Base-by-base conservation (phyloP, 495 filamentous ascomycete genomes). In the Xylaria nigripes region DNA sequence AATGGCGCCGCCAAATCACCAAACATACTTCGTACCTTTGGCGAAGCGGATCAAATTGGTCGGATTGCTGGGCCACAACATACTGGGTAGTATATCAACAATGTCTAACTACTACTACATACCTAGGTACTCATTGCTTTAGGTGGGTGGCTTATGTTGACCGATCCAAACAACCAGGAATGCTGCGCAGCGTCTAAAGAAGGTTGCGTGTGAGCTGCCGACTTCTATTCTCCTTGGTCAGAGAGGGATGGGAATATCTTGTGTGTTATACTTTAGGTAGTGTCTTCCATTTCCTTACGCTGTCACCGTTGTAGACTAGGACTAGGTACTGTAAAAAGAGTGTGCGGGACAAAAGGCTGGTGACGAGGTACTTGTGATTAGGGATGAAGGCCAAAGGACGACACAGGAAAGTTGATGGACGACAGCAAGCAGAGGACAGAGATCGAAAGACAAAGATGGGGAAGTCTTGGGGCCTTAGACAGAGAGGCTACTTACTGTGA, bases 1-100 rank as follows among this genome's bases (percentile, higher is more conserved):
- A 49, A 50, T 44, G 38, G 48, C 23, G 40, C 46, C 41, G 40
- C 38, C 29, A 24, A 50, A 45, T 24, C 46, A 5, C 45, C 36
- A 43, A 44, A 22, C 40, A 50, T 10, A 21, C 18, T 38, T 36
- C n/a, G n/a, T n/a, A n/a, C n/a, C n/a, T n/a, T n/a, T n/a, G n/a
- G n/a, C 29, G 22, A 15, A 38, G 22, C 41, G 38, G 27, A 45
- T 36, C 29, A 40, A 50, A 43, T 25, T 21, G 36, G 36, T 38
- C 7, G 30, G 25, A 38, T 50, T 55, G 46, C 38, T 19, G 25
- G 22, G 36, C 36, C 18, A 15, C 46, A 7, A n/a, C n/a, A n/a
- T n/a, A n/a, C n/a, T n/a, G n/a, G n/a, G n/a, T n/a, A n/a, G n/a
- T n/a, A 13, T 21, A 42, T 44, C 36, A 24, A 29, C 53, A 50